A percentile compares a stretch with the other conserved stretches of the same genome.
Conservation (phyloP, 1,284 basidiomycete genomes). For the Leccinum olivaceoglutinosum region DNA sequence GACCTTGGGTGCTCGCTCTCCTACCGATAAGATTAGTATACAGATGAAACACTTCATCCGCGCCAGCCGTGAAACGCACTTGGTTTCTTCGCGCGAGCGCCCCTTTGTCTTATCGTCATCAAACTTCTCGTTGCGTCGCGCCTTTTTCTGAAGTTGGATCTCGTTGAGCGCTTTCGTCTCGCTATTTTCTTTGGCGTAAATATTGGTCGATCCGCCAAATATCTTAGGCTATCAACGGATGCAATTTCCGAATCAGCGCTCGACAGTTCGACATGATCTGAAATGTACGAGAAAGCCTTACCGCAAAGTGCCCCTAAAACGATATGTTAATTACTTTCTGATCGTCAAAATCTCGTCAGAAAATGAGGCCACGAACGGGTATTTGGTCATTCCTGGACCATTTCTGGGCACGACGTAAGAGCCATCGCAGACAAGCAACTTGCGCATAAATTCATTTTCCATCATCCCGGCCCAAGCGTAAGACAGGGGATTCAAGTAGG, state of each 20-base stretch:
- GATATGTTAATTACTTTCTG: no score
- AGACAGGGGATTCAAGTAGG: slow-evolving; percentile 70
- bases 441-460: slow-evolving; percentile 81
- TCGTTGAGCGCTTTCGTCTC: slow-evolving; percentile 67
- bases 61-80: slow-evolving; percentile 2
- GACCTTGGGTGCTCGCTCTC: slow-evolving; percentile 10
- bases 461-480: slow-evolving; percentile 80
- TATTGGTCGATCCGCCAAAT: slow-evolving; percentile 43
- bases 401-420: slow-evolving; percentile 70
- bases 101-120: slow-evolving; percentile 21
- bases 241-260: not conserved
- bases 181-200: slow-evolving; percentile 68
- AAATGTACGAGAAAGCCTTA: slow-evolving; percentile 27
- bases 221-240: slow-evolving; percentile 42
- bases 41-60: not conserved
- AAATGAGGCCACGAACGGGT: slow-evolving; percentile 47
- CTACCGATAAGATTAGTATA: not conserved
- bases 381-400: slow-evolving; percentile 53
- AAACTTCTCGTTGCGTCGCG: slow-evolving; percentile 25
- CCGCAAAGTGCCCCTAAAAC: slow-evolving; percentile 41
- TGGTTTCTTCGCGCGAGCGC: slow-evolving; percentile 20
- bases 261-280: not conserved
- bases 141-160: slow-evolving; percentile 50
- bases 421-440: slow-evolving; percentile 63
- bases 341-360: not conserved